Base-by-base conservation (phyloP, 306 rosid genomes). In the Betula pendula region DNA sequence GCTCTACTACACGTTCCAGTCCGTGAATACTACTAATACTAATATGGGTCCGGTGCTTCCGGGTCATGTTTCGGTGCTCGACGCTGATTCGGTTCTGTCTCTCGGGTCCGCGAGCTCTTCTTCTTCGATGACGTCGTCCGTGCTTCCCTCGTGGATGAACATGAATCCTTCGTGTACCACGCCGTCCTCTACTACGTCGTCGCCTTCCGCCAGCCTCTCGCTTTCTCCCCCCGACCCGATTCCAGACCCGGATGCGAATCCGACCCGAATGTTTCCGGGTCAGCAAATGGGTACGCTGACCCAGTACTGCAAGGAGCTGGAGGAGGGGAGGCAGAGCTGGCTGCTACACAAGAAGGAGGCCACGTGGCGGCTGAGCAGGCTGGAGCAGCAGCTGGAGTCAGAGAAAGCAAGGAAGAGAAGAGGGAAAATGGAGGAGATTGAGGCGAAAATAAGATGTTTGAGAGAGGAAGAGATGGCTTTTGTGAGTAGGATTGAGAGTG, bases 321-420 rank as follows among this genome's bases (percentile, higher is more conserved):
- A 86, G 72, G 89, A 85, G 24, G 87, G 89, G 48, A 70, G 87
- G 77, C 81, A 76, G 69, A 70, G 79, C 75, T 83, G 87, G 89
- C 13, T 71, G 48, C 84, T 75, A 29, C 85, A 86, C 52, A 80
- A 75, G 82, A 85, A 82, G 75, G 89, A 85, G 65, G 87, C 87
- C 12, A 75, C 85, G 59, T 86, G 89, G 89, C 65, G 89, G 66
- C 60, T 85, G 79, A 85, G 75, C 72, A 70, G 89, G 82, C 76
- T 86, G 68, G 87, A 86, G 83, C 84, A 86, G 45, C 89, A 86
- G 82, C 79, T 86, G 29, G 89, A 82, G 73, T 40, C 87, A 25
- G 89, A 85, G 87, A 85, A 81, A 35, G 76, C 87, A 48, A 77
- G 87, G 73, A 86, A 86, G 75, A 73, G 77, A 63, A 71, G 85